These are phyloP conservation scores for Lithospermum erythrorhizon DNA, from an alignment of 257 asterid species.

Conservation along the genomic window DNA sequence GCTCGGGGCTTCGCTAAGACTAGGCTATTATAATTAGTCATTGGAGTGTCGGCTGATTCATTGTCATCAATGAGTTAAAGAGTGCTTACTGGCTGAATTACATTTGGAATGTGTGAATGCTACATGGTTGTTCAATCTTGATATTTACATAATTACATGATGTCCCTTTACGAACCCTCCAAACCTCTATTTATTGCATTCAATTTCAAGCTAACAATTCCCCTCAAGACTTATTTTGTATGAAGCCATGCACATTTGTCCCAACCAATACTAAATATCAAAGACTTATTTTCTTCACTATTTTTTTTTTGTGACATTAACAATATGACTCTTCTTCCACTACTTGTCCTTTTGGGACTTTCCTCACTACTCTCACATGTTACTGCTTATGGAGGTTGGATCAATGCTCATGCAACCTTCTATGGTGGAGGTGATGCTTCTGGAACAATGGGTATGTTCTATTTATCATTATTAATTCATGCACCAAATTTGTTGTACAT, in stretches of 20 bases:
- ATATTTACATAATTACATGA: not conserved
- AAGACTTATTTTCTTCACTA: not conserved
- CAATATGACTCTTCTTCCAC: conserved; percentile 19
- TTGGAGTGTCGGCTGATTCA: no score
- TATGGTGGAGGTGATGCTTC: conserved; percentile 96
- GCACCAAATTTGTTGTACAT: no score
- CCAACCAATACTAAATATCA: conserved; percentile 1
- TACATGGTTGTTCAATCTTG: not conserved
- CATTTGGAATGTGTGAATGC: no score
- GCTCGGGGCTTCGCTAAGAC: no score
- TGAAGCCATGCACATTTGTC: conserved; percentile 5
- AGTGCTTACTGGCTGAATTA: no score
- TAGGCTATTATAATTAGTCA: no score
- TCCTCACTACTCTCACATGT: conserved; percentile 25
- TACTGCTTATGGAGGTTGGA: conserved; percentile 74
- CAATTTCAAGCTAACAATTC: conserved; percentile 12
- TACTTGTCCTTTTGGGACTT: conserved; percentile 32
- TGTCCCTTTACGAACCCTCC: conserved; percentile 6
- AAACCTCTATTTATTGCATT: conserved; percentile 51
- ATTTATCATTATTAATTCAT: not conserved
- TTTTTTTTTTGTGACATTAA: not conserved
- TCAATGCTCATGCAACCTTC: conserved; percentile 79
- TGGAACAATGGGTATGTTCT: conserved; percentile 78
- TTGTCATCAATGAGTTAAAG: no score
- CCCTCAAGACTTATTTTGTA: not conserved